Evolutionary conservation across 2,329 filamentous ascomycete genomes (phyloP).

Genomic region (Leptographium flavum): DNA sequence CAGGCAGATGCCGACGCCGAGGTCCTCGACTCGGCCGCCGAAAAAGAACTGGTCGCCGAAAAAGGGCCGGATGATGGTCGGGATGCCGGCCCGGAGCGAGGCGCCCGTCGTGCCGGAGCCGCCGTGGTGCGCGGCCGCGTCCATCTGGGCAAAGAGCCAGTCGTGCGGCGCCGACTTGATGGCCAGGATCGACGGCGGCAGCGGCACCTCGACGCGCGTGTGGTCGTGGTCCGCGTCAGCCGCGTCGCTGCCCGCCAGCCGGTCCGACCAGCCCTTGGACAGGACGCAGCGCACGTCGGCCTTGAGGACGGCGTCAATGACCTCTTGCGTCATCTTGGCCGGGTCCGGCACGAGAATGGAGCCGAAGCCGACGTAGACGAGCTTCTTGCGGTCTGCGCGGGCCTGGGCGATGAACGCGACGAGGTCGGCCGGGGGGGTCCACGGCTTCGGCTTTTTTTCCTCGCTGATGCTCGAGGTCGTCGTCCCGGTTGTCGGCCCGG

Average conservation of each 20-base stretch:
- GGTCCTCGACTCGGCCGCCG: slow-evolving; percentile 73
- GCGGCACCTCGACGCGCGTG: slow-evolving; percentile 45
- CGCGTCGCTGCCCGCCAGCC: slow-evolving; percentile 26
- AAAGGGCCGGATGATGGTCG: slow-evolving; percentile 91
- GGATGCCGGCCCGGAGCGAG: slow-evolving; percentile 76
- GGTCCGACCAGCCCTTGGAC: slow-evolving; percentile 94
- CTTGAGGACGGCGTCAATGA: slow-evolving; percentile 79
- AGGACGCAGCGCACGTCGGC: slow-evolving; percentile 90
- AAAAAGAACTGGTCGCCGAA: slow-evolving; percentile 99
- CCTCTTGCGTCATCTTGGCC: slow-evolving; percentile 75
- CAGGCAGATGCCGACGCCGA: slow-evolving; percentile 81
- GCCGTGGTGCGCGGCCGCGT: slow-evolving; percentile 88
- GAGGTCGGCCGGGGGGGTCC: slow-evolving; percentile 62
- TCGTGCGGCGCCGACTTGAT: slow-evolving; percentile 91
- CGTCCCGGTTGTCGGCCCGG: too few relatives aligned
- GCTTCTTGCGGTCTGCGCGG: slow-evolving; percentile 66
- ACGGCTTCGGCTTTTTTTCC: slow-evolving; percentile 23
- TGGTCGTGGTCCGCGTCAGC: background rate
- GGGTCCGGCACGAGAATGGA: slow-evolving; percentile 91
- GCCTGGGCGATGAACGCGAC: slow-evolving; percentile 73
- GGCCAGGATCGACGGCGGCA: slow-evolving; percentile 69
- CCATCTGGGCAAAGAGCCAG: slow-evolving; percentile 89
- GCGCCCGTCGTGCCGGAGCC: slow-evolving; percentile 92
- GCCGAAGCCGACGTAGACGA: slow-evolving; percentile 95
- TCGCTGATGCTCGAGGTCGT: too few relatives aligned